A percentile compares a stretch with the other conserved stretches of the same genome.
These are phyloP conservation scores for Blastomyces emzantsi DNA, from an alignment of 2,329 filamentous ascomycete species.

Conservation along the genomic window DNA sequence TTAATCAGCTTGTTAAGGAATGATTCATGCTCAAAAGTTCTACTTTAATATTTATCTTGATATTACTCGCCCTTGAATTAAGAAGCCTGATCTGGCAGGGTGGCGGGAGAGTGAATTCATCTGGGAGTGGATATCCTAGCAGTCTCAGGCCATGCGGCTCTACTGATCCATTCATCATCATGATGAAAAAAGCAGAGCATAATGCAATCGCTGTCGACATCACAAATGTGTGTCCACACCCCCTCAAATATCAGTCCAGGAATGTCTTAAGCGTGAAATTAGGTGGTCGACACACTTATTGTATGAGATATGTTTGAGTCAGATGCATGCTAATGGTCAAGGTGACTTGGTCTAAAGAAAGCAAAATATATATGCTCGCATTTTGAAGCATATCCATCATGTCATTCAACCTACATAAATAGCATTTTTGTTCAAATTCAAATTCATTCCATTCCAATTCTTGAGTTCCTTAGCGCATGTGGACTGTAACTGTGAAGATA, in stretches of 20 bases:
- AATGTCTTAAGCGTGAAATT: not conserved
- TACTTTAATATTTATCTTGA: not conserved
- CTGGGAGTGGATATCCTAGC: too few species aligned
- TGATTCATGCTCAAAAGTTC: not conserved
- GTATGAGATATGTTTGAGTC: not conserved
- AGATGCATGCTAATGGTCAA: not conserved
- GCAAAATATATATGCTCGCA: too few species aligned
- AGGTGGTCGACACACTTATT: not conserved
- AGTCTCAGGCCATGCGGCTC: too few species aligned
- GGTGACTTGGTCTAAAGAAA: too few species aligned
- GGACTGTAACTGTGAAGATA: not conserved
- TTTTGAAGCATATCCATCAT: not conserved
- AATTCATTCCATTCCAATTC: not conserved
- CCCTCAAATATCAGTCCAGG: not conserved
- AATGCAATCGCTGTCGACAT: not conserved
- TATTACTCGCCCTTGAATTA: not conserved
- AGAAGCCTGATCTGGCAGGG: too few species aligned
- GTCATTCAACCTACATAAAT: not conserved
- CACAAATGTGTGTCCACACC: not conserved
- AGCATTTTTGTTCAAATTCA: not conserved
- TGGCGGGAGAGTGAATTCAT: too few species aligned
- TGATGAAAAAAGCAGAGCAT: not conserved
- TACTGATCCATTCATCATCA: not conserved
- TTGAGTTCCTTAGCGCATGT: not conserved
- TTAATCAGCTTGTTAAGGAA: not conserved